Base-by-base conservation (phyloP, 176 grass and related monocot species). In the Thinopyrum elongatum region DNA sequence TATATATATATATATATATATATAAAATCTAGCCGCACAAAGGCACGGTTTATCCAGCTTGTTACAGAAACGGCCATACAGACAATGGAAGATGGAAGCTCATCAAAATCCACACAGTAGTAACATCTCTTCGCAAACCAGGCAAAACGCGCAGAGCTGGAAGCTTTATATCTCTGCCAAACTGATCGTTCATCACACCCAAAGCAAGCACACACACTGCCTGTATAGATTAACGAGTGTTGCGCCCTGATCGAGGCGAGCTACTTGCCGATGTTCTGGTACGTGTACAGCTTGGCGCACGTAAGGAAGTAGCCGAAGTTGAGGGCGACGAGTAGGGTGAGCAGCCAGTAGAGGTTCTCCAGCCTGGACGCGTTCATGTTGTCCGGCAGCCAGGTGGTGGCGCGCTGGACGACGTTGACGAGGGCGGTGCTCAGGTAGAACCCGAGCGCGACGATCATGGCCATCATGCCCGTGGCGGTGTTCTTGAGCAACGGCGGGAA, bases 381-480 rank as follows among this genome's bases (percentile, higher is more conserved):
- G 89, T 97, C 88, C 7, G 90, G 92, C 57, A 97, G 75, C 92
- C 95, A 97, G 9, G 79, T 27, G 0, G 92, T 93, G 51, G n/a
- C 35, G n/a, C 68, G 72, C 55, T 91, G 80, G 4, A 95, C 27
- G 5, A 90, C 0, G 17, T 85, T 76, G 7, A 97, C 53, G 11
- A 97, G 67, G 2, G 95, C 90, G 6, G 92, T 94, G 87, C 95
- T 97, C 2, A 97, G 82, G 82, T 97, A 94, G 86, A 94, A 97
- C 3, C 92, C 92, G 2, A 93, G 69, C 2, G 87, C 90, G 0
- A 97, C 68, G 79, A 90, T 65, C 53, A 95, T 44, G 10, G 90
- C 88, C 6, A 88, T 33, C 87, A 95, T 93, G 39, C 90, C 92
- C 23, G 95, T 88, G 1, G 90, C 76, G 1, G 92, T 97, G 90